Evolutionary conservation across 2,329 filamentous ascomycete genomes (phyloP).

Genomic region (Amphichorda felina): DNA sequence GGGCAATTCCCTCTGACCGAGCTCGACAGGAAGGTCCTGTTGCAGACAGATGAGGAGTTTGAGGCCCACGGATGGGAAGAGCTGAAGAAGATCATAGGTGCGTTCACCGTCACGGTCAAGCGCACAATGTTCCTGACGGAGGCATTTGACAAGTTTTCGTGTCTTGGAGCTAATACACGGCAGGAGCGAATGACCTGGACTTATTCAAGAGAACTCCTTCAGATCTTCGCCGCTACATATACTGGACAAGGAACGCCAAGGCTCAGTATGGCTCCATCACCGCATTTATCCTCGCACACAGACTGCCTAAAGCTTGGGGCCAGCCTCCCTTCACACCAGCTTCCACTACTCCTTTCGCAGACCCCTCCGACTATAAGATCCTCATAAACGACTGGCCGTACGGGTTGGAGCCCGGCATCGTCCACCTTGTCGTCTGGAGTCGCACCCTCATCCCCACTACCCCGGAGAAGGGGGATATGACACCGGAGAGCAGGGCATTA

Average conservation of each 20-base stretch:
- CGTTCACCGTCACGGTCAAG: too few species aligned
- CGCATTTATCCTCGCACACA: conserved; percentile 62
- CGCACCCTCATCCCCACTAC: conserved; percentile 72
- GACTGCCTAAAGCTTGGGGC: conserved; percentile 58
- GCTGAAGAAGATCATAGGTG: conserved; percentile 55
- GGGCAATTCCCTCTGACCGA: conserved; percentile 48
- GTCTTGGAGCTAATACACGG: too few species aligned
- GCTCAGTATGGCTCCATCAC: conserved; percentile 68
- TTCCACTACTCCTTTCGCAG: conserved; percentile 38
- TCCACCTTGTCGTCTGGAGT: conserved; percentile 88
- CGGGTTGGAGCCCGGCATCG: conserved; percentile 50
- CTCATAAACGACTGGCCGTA: conserved; percentile 93
- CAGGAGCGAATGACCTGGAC: neutral
- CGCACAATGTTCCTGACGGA: too few species aligned
- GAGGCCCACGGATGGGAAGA: conserved; percentile 61
- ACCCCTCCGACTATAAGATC: conserved; percentile 52
- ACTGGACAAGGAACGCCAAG: conserved; percentile 61
- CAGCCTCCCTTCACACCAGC: conserved; percentile 39
- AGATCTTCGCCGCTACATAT: conserved; percentile 67
- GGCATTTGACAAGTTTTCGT: too few species aligned
- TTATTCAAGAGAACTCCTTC: conserved; percentile 58
- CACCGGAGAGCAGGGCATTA: conserved; percentile 46
- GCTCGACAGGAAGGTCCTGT: conserved; percentile 44
- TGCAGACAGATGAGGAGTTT: conserved; percentile 59
- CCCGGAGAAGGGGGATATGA: conserved; percentile 57